Evolutionary conservation across 2,329 filamentous ascomycete genomes (phyloP), one percentile per base, ranked within the genome.

Genomic region (Fusarium keratoplasticum): DNA sequence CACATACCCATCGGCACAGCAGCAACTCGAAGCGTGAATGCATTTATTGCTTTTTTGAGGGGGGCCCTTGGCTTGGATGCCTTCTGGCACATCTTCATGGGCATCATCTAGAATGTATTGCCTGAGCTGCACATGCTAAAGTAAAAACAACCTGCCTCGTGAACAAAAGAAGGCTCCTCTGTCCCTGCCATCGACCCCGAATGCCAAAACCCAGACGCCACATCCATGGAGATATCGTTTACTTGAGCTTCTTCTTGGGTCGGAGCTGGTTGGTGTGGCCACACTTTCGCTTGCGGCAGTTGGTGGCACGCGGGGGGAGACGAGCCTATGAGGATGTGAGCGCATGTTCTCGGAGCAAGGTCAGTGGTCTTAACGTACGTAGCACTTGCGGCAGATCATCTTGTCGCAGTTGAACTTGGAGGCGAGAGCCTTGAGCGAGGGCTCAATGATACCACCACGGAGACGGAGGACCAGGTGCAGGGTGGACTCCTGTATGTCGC

Each of bases 301-400:
- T 99, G 91, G 96, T 98, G 83, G 96, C 96, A 92, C 96, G 95
- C 81, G 96, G 96, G 80, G 96, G 96, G 77, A 98, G 95, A 87
- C 96, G 95, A 75, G 90, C 90, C 89, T 91, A 69, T 55, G 11
- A 3, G n/a, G 13, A 27, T 20, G 70, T 55, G 38, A 57, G 54
- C 18, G 31, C 20, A 35, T 57, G 55, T 40, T 27, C 20, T 9
- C 10, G 5, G 3, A n/a, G 10, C 5, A 9, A n/a, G 35, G 9
- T 27, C 16, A 11, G 9, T 35, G 40, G 22, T 33, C 11, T 63
- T 13, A 47, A 92, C 93, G 82, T 92, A 96, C 95, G 89, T 98
- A 98, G 94, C 96, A 99, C 94, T 99, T 98, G 91, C 96, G 96
- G 95, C 96, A 98, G 89, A 98, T 98, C 93, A 96, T 96, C 93